Conservation (phyloP, 768 basidiomycete species). For the Mycena pura region DNA sequence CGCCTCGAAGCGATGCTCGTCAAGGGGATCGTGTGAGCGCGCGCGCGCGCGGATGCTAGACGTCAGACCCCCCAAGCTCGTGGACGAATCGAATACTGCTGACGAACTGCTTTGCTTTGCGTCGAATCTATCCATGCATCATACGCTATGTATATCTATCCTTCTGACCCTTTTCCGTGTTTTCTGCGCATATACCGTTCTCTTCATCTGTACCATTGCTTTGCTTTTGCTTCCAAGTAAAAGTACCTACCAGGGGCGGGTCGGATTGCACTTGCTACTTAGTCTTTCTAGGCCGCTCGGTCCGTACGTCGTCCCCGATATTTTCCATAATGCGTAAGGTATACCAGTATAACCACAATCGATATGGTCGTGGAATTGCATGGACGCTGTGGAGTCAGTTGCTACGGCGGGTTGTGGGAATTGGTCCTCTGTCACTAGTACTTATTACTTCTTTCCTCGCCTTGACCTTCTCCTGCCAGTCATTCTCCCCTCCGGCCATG, state of each 20-base stretch:
- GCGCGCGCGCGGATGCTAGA: too few relatives aligned
- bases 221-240: conserved; percentile 1
- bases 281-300: neutral
- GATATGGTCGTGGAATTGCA: neutral
- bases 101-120: conserved; percentile 3
- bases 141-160: neutral
- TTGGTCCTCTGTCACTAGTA: too few relatives aligned
- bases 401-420: too few relatives aligned
- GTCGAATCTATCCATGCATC: neutral
- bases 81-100: neutral
- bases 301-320: neutral
- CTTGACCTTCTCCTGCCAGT: too few relatives aligned
- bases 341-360: conserved; percentile 7
- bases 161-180: neutral
- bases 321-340: conserved; percentile 9
- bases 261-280: neutral
- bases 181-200: neutral
- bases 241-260: conserved; percentile 4
- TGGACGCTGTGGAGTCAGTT: too few relatives aligned
- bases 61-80: too few relatives aligned
- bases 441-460: too few relatives aligned
- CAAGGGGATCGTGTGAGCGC: conserved; percentile 60
- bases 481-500: too few relatives aligned
- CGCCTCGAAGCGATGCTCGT: conserved; percentile 80
- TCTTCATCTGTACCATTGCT: neutral